Evolutionary conservation across 768 basidiomycete species (phyloP), one percentile per base, ranked within the genome.

Genomic region (Suillus cothurnatus): DNA sequence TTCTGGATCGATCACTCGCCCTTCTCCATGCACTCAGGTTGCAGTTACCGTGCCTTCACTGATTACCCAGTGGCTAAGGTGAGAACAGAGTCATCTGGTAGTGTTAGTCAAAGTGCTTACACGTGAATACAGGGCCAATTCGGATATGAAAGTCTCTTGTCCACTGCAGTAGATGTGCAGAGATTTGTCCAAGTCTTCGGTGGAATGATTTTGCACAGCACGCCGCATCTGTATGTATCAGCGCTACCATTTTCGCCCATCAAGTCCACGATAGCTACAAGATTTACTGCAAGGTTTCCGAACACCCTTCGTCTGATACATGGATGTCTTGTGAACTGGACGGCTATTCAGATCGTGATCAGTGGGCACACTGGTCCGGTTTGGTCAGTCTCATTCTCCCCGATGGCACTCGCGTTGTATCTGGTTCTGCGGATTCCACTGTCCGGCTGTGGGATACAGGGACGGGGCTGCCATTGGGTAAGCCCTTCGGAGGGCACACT

Each of bases 221-320:
- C 64, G 2, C 70, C 72, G 3, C 73, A 74, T 53, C 66, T 74
- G 6, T 74, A 74, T 63, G 21, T 71, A 14, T 73, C 72, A 38
- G 72, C 67, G 1, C 38, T 75, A 21, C 67, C 72, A 31, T 73
- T 75, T 61, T 59, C 67, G 21, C 73, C 72, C 32, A 32, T 12
- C 26, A 64, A 64, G 76, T 81, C 23, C 68, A 71, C 43, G 73
- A 74, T 70, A 70, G 64, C 64, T 17, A 61, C 61, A 12, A 43
- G 8, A 4, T 62, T 64, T 23, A 7, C 34, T 6, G 21, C 12
- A 28, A 62, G 19, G 3, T 53, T 64, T 47, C 41, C 57, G 14
- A 64, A 60, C 9, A 36, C 31, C 38, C 52, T 62, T 23, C 23
- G 41, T 45, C 17, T 45, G 19, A 43, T 43, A 38, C 6, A n/a